Conservation (phyloP, 2,329 filamentous ascomycete species). For the Aspergillus sp. region DNA sequence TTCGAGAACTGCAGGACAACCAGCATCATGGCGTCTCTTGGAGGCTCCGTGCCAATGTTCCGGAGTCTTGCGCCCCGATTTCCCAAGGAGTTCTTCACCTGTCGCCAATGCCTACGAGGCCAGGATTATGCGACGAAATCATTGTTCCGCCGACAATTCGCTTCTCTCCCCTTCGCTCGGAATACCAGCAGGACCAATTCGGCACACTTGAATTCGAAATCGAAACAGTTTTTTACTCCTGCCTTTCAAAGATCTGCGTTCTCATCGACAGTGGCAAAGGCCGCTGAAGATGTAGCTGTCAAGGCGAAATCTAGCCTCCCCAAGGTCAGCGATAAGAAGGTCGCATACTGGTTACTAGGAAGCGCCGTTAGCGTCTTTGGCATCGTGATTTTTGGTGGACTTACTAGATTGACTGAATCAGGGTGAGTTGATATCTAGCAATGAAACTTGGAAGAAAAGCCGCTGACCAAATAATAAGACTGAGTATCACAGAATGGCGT, state of each 20-base stretch:
- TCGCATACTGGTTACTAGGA: constrained; percentile 88
- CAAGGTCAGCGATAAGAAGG: constrained; percentile 65
- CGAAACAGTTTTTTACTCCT: constrained; percentile 24
- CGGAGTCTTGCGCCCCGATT: constrained; percentile 31
- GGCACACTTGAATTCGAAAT: constrained; percentile 15
- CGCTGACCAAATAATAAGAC: constrained; percentile 44
- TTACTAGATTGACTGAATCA: constrained; percentile 92
- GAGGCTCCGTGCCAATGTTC: constrained; percentile 25
- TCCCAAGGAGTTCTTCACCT: constrained; percentile 36
- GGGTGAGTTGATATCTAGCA: constrained; percentile 59
- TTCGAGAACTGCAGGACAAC: constrained; percentile 6
- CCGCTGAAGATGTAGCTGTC: constrained; percentile 17
- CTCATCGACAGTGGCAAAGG: constrained; percentile 13
- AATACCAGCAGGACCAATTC: constrained; percentile 21
- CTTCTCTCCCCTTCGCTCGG: constrained; percentile 21
- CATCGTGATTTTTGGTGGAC: constrained; percentile 89
- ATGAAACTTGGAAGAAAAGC: too few relatives aligned
- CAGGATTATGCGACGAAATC: constrained; percentile 25
- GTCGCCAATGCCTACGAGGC: constrained; percentile 36
- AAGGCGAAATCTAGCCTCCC: constrained; percentile 44
- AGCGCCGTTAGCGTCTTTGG: constrained; percentile 93
- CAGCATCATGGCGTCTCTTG: constrained; percentile 29
- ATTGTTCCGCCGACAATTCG: constrained; percentile 26
- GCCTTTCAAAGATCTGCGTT: constrained; percentile 17
- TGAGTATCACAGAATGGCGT: constrained; percentile 98